Evolutionary conservation across 2,329 filamentous ascomycete species (phyloP), one percentile per base, ranked within the genome.

Genomic region (Pyrenochaeta sp.): DNA sequence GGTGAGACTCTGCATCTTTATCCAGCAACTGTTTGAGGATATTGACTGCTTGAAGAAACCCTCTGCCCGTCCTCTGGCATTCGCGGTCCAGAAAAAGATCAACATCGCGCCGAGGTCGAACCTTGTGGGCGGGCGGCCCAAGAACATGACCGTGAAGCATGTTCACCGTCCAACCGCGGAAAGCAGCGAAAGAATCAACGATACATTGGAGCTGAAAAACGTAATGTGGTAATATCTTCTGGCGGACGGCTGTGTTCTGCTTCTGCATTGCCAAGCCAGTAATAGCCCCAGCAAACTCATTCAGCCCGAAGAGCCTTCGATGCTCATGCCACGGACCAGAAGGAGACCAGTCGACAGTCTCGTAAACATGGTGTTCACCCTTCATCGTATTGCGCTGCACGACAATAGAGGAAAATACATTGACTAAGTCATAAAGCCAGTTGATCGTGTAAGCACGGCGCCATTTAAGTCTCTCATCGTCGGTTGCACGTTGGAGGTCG

Each of bases 401-500:
- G 15, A 80, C 76, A 49, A 77, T 63, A 3, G 66, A 58, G 0
- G 78, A 79, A 49, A 75, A 81, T 4, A 80, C 21, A 45, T 82
- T 83, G 58, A 83, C 78, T 5, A 84, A 59, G 48, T 83, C 80
- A 53, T 83, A 83, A 0, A 84, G 74, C 81, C 80, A 83, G 52
- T 79, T 82, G 54, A 84, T 81, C 1, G 78, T 81, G 47, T 81
- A 83, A 0, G 66, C 59, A 1, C 79, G 77, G 6, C 81, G 79
- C 81, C 81, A 84, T 7, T 72, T 65, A 3, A 80, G 33, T 18
- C 78, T 66, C 44, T 82, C 61, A 4, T 77, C 64, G 9, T 75
- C 64, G n/a, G 64, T 79, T 0, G 76, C 77, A 1, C 41, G 39
- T 45, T 67, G 56, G 6, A 82, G 64, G 49, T 82, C 58, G 11